Evolutionary conservation across 1,139 yeast species (phyloP).

Genomic region (Saccharomyces hybrid): DNA sequence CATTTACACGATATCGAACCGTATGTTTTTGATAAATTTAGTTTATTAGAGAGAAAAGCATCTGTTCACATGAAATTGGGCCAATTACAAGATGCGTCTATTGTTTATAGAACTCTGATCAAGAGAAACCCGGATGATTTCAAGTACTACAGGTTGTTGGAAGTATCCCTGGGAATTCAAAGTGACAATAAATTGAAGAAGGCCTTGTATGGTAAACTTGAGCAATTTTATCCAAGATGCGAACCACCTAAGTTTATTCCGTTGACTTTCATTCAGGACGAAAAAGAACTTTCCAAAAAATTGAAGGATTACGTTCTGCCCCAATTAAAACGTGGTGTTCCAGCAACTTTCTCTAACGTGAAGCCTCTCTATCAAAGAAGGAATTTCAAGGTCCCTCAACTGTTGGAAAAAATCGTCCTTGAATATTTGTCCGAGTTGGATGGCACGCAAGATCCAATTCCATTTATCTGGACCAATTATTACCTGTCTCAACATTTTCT

Average conservation of each 20-base stretch:
- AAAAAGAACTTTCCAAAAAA: constrained; percentile 39
- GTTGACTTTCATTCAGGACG: constrained; percentile 60
- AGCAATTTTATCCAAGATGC: constrained; percentile 68
- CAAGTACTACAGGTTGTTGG: constrained; percentile 58
- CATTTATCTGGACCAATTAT: constrained; percentile 67
- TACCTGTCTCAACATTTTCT: constrained; percentile 78
- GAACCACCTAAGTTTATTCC: constrained; percentile 79
- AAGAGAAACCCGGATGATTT: constrained; percentile 82
- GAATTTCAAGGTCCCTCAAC: constrained; percentile 21
- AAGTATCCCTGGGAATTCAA: constrained; percentile 47
- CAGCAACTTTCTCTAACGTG: constrained; percentile 80
- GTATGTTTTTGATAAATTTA: constrained; percentile 55
- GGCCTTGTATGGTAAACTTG: constrained; percentile 55
- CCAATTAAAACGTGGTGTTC: constrained; percentile 75
- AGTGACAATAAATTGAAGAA: constrained; percentile 39
- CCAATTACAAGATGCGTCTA: constrained; percentile 52
- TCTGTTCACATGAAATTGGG: constrained; percentile 44
- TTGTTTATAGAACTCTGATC: constrained; percentile 59
- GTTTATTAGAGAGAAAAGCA: constrained; percentile 62
- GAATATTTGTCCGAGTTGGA: constrained; percentile 37
- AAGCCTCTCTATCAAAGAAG: constrained; percentile 65
- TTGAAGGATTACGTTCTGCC: constrained; percentile 47
- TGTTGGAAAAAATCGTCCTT: constrained; percentile 48
- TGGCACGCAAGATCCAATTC: constrained; percentile 40
- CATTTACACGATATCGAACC: constrained; percentile 47